These are phyloP conservation scores for Aspergillus texensis DNA, from an alignment of 2,329 filamentous ascomycete genomes.

Conservation along the genomic window DNA sequence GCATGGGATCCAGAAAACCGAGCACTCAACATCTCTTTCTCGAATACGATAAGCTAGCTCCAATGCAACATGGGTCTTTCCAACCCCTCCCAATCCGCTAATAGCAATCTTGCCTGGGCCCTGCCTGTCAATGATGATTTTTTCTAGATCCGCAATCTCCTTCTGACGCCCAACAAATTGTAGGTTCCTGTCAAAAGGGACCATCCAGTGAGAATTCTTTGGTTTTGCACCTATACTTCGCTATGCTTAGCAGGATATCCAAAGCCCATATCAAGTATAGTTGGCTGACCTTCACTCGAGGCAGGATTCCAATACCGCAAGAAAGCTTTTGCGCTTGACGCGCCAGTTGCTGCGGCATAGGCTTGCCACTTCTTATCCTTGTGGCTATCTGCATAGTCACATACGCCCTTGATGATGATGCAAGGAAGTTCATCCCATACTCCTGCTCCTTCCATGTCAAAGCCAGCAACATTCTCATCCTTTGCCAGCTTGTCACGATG, in stretches of 20 bases:
- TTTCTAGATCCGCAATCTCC: slow-evolving; percentile 10
- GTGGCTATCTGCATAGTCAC: background rate
- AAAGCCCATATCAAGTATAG: background rate
- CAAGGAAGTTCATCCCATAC: background rate
- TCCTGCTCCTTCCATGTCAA: background rate
- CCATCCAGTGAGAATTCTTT: background rate
- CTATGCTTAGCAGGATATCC: background rate
- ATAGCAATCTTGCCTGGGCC: slow-evolving; percentile 22
- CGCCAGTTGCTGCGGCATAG: background rate
- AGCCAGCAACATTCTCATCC: background rate
- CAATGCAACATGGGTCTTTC: slow-evolving; percentile 32
- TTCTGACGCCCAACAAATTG: slow-evolving; percentile 17
- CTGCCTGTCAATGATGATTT: slow-evolving; percentile 3
- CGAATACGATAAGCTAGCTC: slow-evolving; percentile 28
- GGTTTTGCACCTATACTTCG: background rate
- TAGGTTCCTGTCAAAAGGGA: slow-evolving; percentile 10
- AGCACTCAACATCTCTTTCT: slow-evolving; percentile 21
- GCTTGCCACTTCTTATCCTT: background rate
- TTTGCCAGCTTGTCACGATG: background rate
- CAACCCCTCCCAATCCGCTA: slow-evolving; percentile 29
- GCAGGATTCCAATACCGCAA: background rate
- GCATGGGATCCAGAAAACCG: slow-evolving; percentile 31
- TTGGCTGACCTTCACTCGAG: background rate
- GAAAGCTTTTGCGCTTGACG: background rate
- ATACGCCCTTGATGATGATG: background rate